Conservation (phyloP, 2,329 filamentous ascomycete species). For the Alternaria brassicae region DNA sequence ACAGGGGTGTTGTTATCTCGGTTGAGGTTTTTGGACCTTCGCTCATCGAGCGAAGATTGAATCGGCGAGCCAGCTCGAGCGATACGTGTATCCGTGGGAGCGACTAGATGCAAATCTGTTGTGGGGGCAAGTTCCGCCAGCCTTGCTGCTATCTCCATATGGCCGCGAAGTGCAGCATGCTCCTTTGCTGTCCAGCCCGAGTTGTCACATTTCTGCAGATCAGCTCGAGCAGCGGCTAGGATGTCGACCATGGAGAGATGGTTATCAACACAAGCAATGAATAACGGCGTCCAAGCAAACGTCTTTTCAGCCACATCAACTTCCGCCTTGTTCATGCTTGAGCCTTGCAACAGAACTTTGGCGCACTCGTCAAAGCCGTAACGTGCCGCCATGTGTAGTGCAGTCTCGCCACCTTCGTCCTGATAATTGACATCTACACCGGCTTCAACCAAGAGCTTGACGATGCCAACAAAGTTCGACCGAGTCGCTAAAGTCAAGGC, state of each 20-base stretch:
- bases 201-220: slow-evolving; percentile 76
- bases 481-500: slow-evolving; percentile 87
- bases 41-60: slow-evolving; percentile 65
- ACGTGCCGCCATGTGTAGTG: slow-evolving; percentile 87
- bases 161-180: slow-evolving; percentile 88
- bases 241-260: slow-evolving; percentile 76
- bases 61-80: slow-evolving; percentile 54
- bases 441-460: slow-evolving; percentile 85
- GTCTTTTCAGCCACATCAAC: slow-evolving; percentile 80
- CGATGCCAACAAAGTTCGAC: slow-evolving; percentile 83
- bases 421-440: slow-evolving; percentile 94
- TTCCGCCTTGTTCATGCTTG: slow-evolving; percentile 73
- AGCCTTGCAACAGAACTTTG: slow-evolving; percentile 74
- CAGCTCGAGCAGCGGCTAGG: slow-evolving; percentile 78
- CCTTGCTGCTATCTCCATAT: slow-evolving; percentile 78
- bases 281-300: slow-evolving; percentile 94
- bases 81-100: slow-evolving; percentile 35
- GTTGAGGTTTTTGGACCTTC: slow-evolving; percentile 49
- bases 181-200: slow-evolving; percentile 96
- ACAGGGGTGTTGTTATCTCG: slow-evolving; percentile 46
- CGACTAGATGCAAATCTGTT: slow-evolving; percentile 36
- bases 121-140: slow-evolving; percentile 65
- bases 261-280: slow-evolving; percentile 90
- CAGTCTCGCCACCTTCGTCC: slow-evolving; percentile 88
- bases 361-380: slow-evolving; percentile 86